phyloP scores from a whole-genome alignment of 257 asterid species.

The Cordia subcordata region DNA sequence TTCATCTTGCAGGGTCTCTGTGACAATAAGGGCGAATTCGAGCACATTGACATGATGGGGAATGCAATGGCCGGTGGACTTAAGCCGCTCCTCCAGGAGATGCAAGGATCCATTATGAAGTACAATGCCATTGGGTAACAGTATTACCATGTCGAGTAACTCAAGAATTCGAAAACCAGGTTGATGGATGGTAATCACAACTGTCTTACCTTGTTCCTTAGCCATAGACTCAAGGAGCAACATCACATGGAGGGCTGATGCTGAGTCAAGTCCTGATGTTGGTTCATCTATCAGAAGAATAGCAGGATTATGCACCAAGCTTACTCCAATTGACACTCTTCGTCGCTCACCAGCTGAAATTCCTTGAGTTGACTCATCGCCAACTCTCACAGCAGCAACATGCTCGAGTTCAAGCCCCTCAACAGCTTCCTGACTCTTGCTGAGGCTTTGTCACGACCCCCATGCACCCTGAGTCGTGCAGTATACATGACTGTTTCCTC shows the following conservation, averaged over 20 bases:
- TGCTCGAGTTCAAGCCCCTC: conserved; percentile 62
- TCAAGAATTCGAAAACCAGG: conserved; percentile 76
- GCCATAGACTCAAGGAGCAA: conserved; percentile 56
- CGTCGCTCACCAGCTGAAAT: conserved; percentile 86
- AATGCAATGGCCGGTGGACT: conserved; percentile 41
- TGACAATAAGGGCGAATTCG: conserved; percentile 61
- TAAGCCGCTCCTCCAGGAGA: conserved; percentile 51
- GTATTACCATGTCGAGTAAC: conserved; percentile 49
- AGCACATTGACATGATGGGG: conserved; percentile 71
- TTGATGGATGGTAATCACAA: conserved; percentile 69
- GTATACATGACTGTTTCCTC: conserved; percentile 59
- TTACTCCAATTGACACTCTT: conserved; percentile 68
- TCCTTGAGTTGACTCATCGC: conserved; percentile 44
- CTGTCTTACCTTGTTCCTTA: conserved; percentile 44
- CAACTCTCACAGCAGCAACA: conserved; percentile 38
- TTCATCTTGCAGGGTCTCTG: conserved; percentile 28
- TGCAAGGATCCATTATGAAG: conserved; percentile 56
- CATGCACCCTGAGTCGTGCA: conserved; percentile 51
- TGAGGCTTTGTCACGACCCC: conserved; percentile 16
- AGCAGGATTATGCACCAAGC: conserved; percentile 70
- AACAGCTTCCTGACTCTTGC: conserved; percentile 34
- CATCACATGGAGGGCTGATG: conserved; percentile 58
- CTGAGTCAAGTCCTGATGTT: conserved; percentile 82
- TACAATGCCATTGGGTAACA: conserved; percentile 44
- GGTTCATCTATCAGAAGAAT: conserved; percentile 79